Base-by-base conservation (phyloP, 345 rosid genomes). In the Syzygium oleosum region DNA sequence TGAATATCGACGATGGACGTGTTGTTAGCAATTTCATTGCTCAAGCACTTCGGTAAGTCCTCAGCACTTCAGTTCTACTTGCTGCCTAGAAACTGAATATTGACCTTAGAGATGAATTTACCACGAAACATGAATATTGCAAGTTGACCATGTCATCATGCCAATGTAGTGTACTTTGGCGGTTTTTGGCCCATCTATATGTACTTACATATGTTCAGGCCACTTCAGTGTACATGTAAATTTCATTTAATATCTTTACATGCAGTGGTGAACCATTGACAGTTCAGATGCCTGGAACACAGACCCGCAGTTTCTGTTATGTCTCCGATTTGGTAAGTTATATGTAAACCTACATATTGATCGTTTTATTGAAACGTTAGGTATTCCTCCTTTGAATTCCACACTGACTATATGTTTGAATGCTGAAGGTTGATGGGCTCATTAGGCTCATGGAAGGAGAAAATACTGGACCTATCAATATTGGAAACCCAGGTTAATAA, bases 11-110 rank as follows among this genome's bases (percentile, higher is more conserved):
- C 88, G 99, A 98, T 92, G 99, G 99, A 9, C 99, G 99, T 90
- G 99, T 98, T 29, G 99, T 98, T 88, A 98, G 99, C 96, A 98
- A 98, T 90, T 98, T 98, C 95, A 98, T 98, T 68, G 99, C 99
- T 87, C 99, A 96, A 93, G 99, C 99, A 86, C 94, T 98, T 34
- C 92, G 99, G 99, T 98, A 88, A 89, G 86, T 88, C 58, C 85
- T 63, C 16, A 49, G 23, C 29, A 9, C 51, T 73, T 79, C 52
- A 22, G 22, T 52, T 51, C 59, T 54, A 51, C 38, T 84, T 29
- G 46, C 54, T 51, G 38, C 43, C 43, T 16, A 29, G 59, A 38
- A 31, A 84, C 83, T 73, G 49, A 38, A 38, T 73, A 38, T 19
- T 38, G 83, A 73, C 49, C 12, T 73, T 38, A 38, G 25, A 38